Evolutionary conservation across 192 early-diverging fungal genomes (phyloP).

Genomic region (Gorgonomyces haynaldii): DNA sequence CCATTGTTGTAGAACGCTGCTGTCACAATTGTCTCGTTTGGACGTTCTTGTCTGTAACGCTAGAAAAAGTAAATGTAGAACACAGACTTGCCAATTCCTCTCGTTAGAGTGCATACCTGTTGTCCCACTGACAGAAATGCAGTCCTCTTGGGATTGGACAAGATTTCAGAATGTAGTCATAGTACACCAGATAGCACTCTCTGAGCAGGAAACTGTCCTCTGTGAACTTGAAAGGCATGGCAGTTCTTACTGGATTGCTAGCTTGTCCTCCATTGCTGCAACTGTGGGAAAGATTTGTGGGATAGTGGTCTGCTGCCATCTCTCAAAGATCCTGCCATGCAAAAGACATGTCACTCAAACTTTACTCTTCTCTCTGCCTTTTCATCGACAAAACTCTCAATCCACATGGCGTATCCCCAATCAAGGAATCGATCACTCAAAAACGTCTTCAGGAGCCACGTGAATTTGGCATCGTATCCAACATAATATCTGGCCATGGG

Average conservation of each 20-base stretch:
- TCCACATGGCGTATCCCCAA: background rate
- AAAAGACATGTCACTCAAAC: too few species aligned
- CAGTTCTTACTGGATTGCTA: too few species aligned
- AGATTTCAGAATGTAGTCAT: too few species aligned
- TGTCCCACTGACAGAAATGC: slow-evolving; percentile 1
- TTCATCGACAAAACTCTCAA: background rate
- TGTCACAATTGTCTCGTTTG: background rate
- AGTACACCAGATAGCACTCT: too few species aligned
- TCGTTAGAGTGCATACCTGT: background rate
- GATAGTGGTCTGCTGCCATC: too few species aligned
- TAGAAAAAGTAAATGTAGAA: slow-evolving; percentile 4
- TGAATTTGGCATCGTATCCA: slow-evolving; percentile 3
- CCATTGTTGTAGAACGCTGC: background rate
- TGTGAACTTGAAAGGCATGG: too few species aligned
- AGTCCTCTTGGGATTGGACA: too few species aligned
- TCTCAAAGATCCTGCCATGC: too few species aligned
- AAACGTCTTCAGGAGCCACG: background rate
- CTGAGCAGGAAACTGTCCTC: too few species aligned
- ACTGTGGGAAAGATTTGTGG: too few species aligned
- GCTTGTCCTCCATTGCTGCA: too few species aligned
- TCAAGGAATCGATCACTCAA: background rate
- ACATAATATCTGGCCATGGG: slow-evolving; percentile 2
- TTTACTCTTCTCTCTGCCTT: too few species aligned
- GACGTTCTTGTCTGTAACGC: slow-evolving; percentile 3
- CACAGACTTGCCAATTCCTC: slow-evolving; percentile 4